Evolutionary conservation across 139 green algal genomes (phyloP).

Genomic region (Chlorella sorokiniana): DNA sequence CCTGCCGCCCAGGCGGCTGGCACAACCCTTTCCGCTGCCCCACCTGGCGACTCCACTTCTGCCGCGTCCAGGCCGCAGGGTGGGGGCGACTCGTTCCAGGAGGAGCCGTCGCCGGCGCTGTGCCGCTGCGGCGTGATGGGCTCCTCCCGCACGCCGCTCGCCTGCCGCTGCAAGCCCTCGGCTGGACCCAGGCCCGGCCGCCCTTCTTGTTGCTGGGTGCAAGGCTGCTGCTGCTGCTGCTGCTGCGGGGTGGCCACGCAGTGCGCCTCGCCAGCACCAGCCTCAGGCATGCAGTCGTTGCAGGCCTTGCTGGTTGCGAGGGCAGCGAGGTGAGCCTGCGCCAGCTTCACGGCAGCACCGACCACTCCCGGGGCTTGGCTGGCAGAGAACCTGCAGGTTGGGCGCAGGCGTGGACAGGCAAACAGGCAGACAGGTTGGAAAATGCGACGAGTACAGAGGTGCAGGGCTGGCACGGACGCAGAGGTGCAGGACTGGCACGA

Average conservation of each 20-base stretch:
- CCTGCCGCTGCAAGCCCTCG: not conserved
- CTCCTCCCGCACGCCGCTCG: not conserved
- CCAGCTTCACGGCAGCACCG: not conserved
- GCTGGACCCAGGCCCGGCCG: not conserved
- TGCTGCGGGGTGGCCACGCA: not conserved
- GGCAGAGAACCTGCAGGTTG: not conserved
- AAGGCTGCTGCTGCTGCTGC: not conserved
- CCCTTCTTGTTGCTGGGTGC: not conserved
- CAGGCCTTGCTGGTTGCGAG: no score
- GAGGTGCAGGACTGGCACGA: no score
- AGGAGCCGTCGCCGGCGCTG: not conserved
- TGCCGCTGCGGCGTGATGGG: slow-evolving; percentile 8
- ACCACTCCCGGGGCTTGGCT: not conserved
- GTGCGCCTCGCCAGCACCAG: not conserved
- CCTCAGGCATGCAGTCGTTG: not conserved
- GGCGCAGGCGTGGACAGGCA: not conserved
- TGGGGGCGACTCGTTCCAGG: slow-evolving; percentile 25
- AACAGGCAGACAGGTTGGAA: no score
- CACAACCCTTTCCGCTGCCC: not conserved
- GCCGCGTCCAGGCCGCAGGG: not conserved
- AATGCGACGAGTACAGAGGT: no score
- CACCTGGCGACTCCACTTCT: slow-evolving; percentile 36
- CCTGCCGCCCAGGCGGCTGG: no score
- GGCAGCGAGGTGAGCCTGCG: no score
- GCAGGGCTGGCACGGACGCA: no score